These are phyloP conservation scores for Marchantia paleacea DNA, from an alignment of 225 moss, liverwort and hornwort species.

Conservation along the genomic window DNA sequence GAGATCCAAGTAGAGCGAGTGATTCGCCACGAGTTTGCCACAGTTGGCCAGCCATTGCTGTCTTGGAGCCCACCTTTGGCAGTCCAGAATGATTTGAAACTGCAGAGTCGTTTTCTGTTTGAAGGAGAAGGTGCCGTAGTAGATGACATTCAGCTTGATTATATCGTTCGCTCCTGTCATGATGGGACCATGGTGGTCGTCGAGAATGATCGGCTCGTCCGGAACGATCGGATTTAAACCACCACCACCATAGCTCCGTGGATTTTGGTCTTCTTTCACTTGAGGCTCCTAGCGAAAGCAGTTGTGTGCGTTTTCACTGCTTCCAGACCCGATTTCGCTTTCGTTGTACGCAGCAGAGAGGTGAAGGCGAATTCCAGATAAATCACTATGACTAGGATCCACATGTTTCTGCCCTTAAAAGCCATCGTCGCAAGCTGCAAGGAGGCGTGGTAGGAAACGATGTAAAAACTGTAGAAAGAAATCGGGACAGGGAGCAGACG, in stretches of 20 bases:
- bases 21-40: slow-evolving; percentile 62
- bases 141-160: slow-evolving; percentile 51
- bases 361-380: not conserved
- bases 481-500: not conserved
- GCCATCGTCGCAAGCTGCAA: not conserved
- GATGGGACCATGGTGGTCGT: slow-evolving; percentile 61
- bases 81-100: slow-evolving; percentile 45
- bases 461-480: not conserved
- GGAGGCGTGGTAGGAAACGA: not conserved
- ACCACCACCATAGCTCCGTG: not conserved
- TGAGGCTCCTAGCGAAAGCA: not conserved
- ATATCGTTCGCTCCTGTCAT: slow-evolving; percentile 46
- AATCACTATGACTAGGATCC: not conserved
- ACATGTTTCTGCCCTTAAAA: not conserved
- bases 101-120: slow-evolving; percentile 37
- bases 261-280: not conserved
- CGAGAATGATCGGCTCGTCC: slow-evolving; percentile 42
- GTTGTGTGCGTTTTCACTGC: not conserved
- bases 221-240: slow-evolving; percentile 16
- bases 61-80: slow-evolving; percentile 29
- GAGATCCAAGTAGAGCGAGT: slow-evolving; percentile 44
- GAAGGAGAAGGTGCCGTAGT: slow-evolving; percentile 44
- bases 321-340: not conserved
- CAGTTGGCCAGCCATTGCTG: slow-evolving; percentile 36
- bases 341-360: not conserved